Conservation (phyloP, 1,284 basidiomycete species). For the Schizophyllum commune region DNA sequence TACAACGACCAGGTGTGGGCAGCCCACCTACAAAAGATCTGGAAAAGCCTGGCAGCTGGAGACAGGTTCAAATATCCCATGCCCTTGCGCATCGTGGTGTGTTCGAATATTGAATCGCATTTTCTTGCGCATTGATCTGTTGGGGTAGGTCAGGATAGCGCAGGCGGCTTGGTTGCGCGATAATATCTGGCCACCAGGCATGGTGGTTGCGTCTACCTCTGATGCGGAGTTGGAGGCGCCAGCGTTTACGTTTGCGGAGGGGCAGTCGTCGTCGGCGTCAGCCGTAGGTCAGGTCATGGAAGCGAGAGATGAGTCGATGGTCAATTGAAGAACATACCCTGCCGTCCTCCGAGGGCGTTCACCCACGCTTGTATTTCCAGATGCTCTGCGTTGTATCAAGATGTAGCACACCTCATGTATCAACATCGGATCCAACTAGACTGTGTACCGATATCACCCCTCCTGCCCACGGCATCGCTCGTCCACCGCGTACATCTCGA, state of each 20-base stretch:
- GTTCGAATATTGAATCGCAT: slow-evolving; percentile 17
- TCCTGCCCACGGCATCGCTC: background rate
- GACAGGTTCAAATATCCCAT: slow-evolving; percentile 47
- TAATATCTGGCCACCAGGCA: slow-evolving; percentile 62
- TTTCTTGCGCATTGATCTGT: slow-evolving; percentile 7
- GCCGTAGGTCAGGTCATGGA: background rate
- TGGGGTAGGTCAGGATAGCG: slow-evolving; percentile 54
- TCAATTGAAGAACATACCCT: background rate
- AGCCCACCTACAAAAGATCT: slow-evolving; percentile 50
- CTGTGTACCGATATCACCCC: background rate
- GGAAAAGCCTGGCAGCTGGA: slow-evolving; percentile 52
- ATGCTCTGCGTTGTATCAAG: background rate
- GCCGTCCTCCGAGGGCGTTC: background rate
- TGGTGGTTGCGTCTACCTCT: slow-evolving; percentile 44
- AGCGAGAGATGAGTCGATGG: background rate
- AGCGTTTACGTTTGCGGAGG: slow-evolving; percentile 11
- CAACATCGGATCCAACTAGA: background rate
- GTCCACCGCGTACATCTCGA: no score
- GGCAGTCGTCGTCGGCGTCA: slow-evolving; percentile 11
- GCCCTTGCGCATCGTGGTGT: slow-evolving; percentile 55
- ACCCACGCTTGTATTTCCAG: background rate
- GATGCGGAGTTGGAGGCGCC: background rate
- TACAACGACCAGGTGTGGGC: slow-evolving; percentile 50
- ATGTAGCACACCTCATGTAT: background rate
- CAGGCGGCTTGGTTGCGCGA: slow-evolving; percentile 69